These are phyloP conservation scores for Cynara cardunculus DNA, from an alignment of 129 eudicot genomes.

Conservation along the genomic window DNA sequence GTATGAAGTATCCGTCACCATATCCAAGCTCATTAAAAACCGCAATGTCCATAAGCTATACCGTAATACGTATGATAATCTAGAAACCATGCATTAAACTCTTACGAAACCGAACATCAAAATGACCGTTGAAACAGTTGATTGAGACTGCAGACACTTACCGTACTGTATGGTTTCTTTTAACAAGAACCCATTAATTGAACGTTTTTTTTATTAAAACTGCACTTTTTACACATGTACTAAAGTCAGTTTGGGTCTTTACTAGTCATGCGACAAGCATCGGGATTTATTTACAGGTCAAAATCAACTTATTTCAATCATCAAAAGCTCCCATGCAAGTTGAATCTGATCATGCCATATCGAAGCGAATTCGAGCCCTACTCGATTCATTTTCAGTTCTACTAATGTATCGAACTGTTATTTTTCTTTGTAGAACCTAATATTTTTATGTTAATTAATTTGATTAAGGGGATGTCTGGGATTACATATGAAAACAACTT, in stretches of 20 bases:
- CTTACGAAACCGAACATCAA: background rate
- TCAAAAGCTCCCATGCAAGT: background rate
- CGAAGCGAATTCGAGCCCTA: background rate
- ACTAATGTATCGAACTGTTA: background rate
- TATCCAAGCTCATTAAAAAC: background rate
- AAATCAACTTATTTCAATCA: background rate
- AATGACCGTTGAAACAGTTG: background rate
- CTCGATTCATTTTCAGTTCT: background rate
- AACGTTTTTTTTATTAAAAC: background rate
- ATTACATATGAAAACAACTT: too few species aligned
- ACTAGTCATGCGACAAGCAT: too few species aligned
- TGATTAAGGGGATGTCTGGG: too few species aligned
- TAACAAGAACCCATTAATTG: background rate
- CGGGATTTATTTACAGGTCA: too few species aligned
- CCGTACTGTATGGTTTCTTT: background rate
- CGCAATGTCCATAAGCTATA: background rate
- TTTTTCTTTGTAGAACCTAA: too few species aligned
- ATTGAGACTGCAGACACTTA: background rate
- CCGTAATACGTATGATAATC: background rate
- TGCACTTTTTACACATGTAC: background rate
- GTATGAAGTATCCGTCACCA: background rate
- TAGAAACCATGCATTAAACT: background rate
- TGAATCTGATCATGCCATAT: background rate
- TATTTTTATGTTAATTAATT: background rate
- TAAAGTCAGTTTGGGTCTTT: too few species aligned